phyloP scores from a whole-genome alignment of 164 flowering plant genomes.

The Brasenia schreberi region DNA sequence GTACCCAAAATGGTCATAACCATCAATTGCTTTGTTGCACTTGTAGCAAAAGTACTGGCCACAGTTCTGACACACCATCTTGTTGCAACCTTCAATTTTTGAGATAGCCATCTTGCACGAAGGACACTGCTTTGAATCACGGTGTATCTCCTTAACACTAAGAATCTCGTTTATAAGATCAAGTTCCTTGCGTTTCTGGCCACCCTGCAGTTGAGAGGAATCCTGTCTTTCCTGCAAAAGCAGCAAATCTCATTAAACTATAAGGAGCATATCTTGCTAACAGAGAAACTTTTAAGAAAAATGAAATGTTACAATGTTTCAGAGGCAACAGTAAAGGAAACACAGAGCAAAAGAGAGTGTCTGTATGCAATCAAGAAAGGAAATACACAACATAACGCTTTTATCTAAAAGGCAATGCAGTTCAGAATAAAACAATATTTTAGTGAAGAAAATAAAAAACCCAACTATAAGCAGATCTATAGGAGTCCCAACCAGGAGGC shows the following conservation, averaged over 20 bases:
- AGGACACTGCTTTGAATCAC: conserved; percentile 83
- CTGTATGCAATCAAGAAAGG: neutral
- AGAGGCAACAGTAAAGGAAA: too few species aligned
- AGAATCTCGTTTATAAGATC: conserved; percentile 71
- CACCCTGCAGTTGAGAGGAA: conserved; percentile 38
- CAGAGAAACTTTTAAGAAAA: neutral
- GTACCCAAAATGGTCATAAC: conserved; percentile 86
- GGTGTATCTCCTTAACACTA: conserved; percentile 51
- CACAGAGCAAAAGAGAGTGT: too few species aligned
- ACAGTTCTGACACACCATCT: conserved; percentile 77
- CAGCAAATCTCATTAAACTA: neutral
- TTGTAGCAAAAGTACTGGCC: conserved; percentile 70
- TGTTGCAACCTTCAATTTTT: conserved; percentile 81
- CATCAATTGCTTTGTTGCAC: conserved; percentile 56
- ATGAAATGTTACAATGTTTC: too few species aligned
- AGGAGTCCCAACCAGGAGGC: too few species aligned
- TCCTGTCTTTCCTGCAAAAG: conserved; percentile 58
- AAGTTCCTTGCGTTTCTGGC: conserved; percentile 44
- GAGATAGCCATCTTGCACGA: conserved; percentile 85
- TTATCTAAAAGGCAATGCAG: too few species aligned
- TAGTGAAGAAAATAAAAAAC: too few species aligned
- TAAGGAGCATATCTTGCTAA: neutral
- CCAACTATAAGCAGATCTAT: too few species aligned
- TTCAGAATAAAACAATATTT: too few species aligned
- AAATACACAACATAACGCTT: too few species aligned